Percentiles rank a stretch among this genome's conserved stretches.
These are phyloP conservation scores for Phytophthora rubi DNA, from an alignment of 352 stramenopile species.

Conservation along the genomic window DNA sequence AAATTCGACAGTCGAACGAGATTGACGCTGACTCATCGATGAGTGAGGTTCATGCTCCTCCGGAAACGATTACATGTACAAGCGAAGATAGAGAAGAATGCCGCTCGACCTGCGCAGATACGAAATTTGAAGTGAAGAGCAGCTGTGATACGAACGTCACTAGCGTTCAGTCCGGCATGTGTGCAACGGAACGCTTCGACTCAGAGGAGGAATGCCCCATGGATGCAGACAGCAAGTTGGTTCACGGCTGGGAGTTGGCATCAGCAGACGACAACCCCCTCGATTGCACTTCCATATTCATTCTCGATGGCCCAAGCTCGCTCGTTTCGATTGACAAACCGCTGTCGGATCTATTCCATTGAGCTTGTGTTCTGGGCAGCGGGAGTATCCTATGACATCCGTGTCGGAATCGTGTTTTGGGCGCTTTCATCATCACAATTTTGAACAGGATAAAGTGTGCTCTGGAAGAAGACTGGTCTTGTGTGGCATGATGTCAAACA, in stretches of 20 bases:
- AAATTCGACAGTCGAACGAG: neutral
- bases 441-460: too few relatives aligned
- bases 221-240: conserved; percentile 34
- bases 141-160: neutral
- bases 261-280: conserved; percentile 24
- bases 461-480: too few relatives aligned
- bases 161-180: neutral
- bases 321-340: conserved; percentile 36
- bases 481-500: too few relatives aligned
- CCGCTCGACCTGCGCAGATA: neutral
- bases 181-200: neutral
- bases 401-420: too few relatives aligned
- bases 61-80: neutral
- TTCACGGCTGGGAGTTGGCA: conserved; percentile 26
- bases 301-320: conserved; percentile 41
- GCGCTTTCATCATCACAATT: too few relatives aligned
- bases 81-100: neutral
- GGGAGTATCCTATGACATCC: too few relatives aligned
- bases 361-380: neutral
- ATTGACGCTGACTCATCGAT: neutral
- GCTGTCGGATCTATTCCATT: conserved; percentile 26
- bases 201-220: conserved; percentile 31
- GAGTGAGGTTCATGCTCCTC: neutral
- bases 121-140: neutral
- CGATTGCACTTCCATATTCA: conserved; percentile 35